Percentiles rank a stretch among this genome's conserved stretches.
Evolutionary conservation across 2,329 filamentous ascomycete genomes (phyloP).

Genomic region (Blastomyces parvus): DNA sequence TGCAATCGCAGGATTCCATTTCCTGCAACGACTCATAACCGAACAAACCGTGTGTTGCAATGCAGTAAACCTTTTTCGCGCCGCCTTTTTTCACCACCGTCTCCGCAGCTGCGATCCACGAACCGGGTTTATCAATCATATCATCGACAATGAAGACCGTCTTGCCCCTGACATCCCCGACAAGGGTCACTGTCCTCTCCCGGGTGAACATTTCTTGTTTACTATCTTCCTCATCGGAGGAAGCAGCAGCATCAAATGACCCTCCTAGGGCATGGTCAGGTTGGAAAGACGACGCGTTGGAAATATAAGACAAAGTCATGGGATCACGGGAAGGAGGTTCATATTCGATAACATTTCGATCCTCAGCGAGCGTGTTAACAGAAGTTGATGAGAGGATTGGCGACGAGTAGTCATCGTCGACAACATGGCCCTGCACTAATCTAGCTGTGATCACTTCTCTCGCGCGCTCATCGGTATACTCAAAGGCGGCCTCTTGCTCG

Average conservation of each 20-base stretch:
- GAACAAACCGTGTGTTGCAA: conserved; percentile 93
- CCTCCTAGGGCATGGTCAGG: conserved; percentile 68
- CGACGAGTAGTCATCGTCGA: conserved; percentile 85
- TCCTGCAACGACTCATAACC: conserved; percentile 81
- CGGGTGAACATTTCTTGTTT: conserved; percentile 55
- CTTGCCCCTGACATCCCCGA: conserved; percentile 81
- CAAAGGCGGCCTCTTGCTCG: conserved; percentile 34
- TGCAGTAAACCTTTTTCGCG: conserved; percentile 92
- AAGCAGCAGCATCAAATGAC: conserved; percentile 72
- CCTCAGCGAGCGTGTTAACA: conserved; percentile 45
- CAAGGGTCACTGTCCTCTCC: conserved; percentile 95
- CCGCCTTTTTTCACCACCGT: conserved; percentile 87
- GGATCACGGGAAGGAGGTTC: conserved; percentile 56
- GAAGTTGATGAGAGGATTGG: conserved; percentile 49
- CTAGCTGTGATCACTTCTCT: conserved; percentile 86
- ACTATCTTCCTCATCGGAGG: conserved; percentile 81
- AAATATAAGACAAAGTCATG: conserved; percentile 75
- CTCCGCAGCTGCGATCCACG: conserved; percentile 95
- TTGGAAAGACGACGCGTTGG: conserved; percentile 65
- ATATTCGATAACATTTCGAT: conserved; percentile 41
- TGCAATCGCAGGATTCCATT: conserved; percentile 84
- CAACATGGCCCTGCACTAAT: conserved; percentile 86
- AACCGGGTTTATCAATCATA: conserved; percentile 96
- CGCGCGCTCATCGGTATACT: conserved; percentile 71
- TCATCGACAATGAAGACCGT: conserved; percentile 94